A percentile compares a stretch with the other conserved stretches of the same genome.
phyloP scores from a whole-genome alignment of 176 grass and related monocot species.

The Eremochloa ophiuroides region DNA sequence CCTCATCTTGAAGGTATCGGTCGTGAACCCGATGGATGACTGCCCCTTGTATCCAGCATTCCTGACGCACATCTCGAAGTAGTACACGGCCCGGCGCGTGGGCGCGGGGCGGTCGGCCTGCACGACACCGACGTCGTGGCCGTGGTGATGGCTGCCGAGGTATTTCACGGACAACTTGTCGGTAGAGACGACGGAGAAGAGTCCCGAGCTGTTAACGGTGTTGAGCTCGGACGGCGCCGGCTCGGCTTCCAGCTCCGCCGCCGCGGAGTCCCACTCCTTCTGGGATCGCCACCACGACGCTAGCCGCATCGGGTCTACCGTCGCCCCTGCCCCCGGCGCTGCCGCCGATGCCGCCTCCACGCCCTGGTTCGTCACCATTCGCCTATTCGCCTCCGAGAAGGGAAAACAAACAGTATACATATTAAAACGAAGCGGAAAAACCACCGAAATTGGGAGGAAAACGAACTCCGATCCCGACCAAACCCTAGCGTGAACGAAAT shows the following conservation, averaged over 20 bases:
- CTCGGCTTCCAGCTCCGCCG: conserved; percentile 58
- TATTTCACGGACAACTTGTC: conserved; percentile 88
- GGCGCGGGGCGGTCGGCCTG: conserved; percentile 78
- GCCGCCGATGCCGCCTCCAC: conserved; percentile 1
- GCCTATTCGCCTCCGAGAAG: neutral
- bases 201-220: conserved; percentile 91
- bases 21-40: conserved; percentile 81
- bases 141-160: conserved; percentile 48
- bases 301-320: conserved; percentile 52
- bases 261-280: conserved; percentile 54
- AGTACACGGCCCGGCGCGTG: conserved; percentile 60
- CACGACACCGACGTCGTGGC: conserved; percentile 91
- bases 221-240: conserved; percentile 81
- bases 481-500: conserved; percentile 14
- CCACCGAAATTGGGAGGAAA: neutral
- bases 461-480: neutral
- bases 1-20: conserved; percentile 75
- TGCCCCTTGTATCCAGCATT: conserved; percentile 69
- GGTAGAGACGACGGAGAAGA: conserved; percentile 75
- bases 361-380: conserved; percentile 53
- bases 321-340: neutral
- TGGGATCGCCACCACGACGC: conserved; percentile 68
- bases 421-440: neutral
- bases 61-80: conserved; percentile 90
- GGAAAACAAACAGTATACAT: neutral